phyloP scores from a whole-genome alignment of 805 yeast genomes.

The Torulaspora microellipsoides region DNA sequence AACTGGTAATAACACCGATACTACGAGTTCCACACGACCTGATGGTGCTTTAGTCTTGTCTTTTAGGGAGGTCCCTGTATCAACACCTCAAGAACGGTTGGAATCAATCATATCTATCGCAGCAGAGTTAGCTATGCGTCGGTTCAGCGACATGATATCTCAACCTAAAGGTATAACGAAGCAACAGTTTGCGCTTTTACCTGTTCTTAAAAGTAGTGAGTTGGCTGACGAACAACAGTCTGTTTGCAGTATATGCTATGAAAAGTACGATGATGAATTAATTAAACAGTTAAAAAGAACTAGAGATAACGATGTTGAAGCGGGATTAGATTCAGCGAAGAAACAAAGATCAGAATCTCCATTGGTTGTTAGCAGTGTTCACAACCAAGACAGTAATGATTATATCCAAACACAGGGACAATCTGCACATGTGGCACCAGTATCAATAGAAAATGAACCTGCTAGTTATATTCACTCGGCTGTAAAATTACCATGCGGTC shows the following conservation, averaged over 20 bases:
- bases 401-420: not conserved
- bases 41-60: conserved; percentile 56
- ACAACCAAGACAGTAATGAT: conserved; percentile 5
- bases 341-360: conserved; percentile 20
- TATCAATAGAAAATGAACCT: conserved; percentile 13
- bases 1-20: conserved; percentile 36
- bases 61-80: conserved; percentile 60
- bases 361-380: not conserved
- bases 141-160: conserved; percentile 49
- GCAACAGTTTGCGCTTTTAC: conserved; percentile 49
- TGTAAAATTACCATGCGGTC: conserved; percentile 76
- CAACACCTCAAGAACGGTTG: conserved; percentile 55
- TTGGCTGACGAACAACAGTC: conserved; percentile 27
- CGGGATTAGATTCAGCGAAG: conserved; percentile 19
- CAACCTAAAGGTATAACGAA: conserved; percentile 50
- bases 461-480: conserved; percentile 53
- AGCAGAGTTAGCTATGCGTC: conserved; percentile 63
- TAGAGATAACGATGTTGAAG: conserved; percentile 25
- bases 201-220: conserved; percentile 33
- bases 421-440: conserved; percentile 1
- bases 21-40: conserved; percentile 12
- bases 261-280: conserved; percentile 38
- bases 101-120: conserved; percentile 62
- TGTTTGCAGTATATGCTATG: conserved; percentile 66
- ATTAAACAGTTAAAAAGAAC: conserved; percentile 22